These are phyloP conservation scores for Ophiostoma perfectum DNA, from an alignment of 2,329 filamentous ascomycete genomes.

Conservation along the genomic window DNA sequence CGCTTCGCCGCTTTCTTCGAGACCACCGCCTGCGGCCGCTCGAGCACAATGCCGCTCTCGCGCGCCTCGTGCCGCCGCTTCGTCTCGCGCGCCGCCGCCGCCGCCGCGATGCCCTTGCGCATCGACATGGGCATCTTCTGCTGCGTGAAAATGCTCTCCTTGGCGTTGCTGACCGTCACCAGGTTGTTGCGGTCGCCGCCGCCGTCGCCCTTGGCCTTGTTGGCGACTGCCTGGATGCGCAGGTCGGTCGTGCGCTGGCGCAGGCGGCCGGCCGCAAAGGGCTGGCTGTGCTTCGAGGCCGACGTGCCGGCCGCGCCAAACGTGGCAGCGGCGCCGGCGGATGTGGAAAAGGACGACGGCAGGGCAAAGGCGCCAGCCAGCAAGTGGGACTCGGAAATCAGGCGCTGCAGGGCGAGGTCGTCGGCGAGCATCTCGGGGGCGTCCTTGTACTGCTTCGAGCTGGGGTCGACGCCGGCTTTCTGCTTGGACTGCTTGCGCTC, in stretches of 20 bases:
- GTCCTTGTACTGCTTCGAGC: slow-evolving; percentile 56
- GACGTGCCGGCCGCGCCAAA: slow-evolving; percentile 33
- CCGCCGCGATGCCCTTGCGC: slow-evolving; percentile 74
- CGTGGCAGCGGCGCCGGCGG: slow-evolving; percentile 36
- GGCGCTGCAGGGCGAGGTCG: slow-evolving; percentile 83
- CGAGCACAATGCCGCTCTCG: slow-evolving; percentile 87
- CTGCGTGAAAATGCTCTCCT: slow-evolving; percentile 62
- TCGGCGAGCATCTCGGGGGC: slow-evolving; percentile 72
- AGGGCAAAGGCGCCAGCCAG: slow-evolving; percentile 51
- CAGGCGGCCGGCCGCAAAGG: slow-evolving; percentile 59
- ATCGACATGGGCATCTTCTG: slow-evolving; percentile 85
- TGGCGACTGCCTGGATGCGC: slow-evolving; percentile 73
- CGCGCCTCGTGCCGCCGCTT: slow-evolving; percentile 71
- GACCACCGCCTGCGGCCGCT: slow-evolving; percentile 41
- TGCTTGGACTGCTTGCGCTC: slow-evolving; percentile 19
- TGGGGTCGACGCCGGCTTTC: slow-evolving; percentile 34
- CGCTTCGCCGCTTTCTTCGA: slow-evolving; percentile 39
- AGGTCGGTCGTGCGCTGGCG: slow-evolving; percentile 79
- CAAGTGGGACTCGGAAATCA: slow-evolving; percentile 87
- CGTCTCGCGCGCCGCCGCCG: slow-evolving; percentile 59
- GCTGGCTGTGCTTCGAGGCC: slow-evolving; percentile 30
- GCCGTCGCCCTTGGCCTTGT: slow-evolving; percentile 44
- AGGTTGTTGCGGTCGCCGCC: slow-evolving; percentile 44
- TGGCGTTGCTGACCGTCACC: slow-evolving; percentile 66
- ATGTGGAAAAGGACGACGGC: slow-evolving; percentile 36